Evolutionary conservation across 441 rosid species (phyloP).

Genomic region (Oxalis stricta): DNA sequence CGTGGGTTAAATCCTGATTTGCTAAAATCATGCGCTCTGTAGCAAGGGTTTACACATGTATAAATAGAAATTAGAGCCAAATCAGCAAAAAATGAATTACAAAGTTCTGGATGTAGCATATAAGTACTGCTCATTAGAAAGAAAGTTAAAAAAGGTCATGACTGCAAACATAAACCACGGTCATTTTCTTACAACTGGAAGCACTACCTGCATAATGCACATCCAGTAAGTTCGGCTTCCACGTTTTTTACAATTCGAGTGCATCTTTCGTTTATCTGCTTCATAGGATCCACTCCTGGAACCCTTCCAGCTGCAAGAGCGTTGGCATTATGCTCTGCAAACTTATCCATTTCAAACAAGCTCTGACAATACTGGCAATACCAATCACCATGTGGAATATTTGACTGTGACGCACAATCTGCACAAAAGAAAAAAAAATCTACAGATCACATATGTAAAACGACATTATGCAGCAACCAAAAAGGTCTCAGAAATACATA

Average conservation of each 20-base stretch:
- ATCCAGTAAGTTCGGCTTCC: slow-evolving; percentile 63
- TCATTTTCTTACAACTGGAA: slow-evolving; percentile 6
- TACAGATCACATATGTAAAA: slow-evolving; percentile 4
- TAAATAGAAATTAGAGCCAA: slow-evolving; percentile 6
- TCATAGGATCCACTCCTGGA: slow-evolving; percentile 60
- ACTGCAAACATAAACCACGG: slow-evolving; percentile 4
- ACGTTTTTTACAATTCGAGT: slow-evolving; percentile 76
- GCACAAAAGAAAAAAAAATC: slow-evolving; percentile 12
- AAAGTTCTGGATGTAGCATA: not conserved
- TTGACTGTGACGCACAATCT: slow-evolving; percentile 75
- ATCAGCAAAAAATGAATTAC: not conserved
- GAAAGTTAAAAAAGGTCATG: not conserved
- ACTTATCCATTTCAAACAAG: slow-evolving; percentile 46
- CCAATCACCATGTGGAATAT: slow-evolving; percentile 78
- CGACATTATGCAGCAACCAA: slow-evolving; percentile 1
- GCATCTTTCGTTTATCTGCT: slow-evolving; percentile 67
- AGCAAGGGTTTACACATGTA: slow-evolving; percentile 1
- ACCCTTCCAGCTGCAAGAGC: slow-evolving; percentile 76
- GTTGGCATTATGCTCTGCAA: slow-evolving; percentile 44
- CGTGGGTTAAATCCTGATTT: slow-evolving; percentile 74
- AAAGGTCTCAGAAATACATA: not conserved
- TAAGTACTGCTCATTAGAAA: not conserved
- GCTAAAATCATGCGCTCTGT: slow-evolving; percentile 60
- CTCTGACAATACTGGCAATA: slow-evolving; percentile 83
- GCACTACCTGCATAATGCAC: slow-evolving; percentile 74